Conservation (phyloP, 2,329 filamentous ascomycete genomes). For the Coleophoma cylindrospora region DNA sequence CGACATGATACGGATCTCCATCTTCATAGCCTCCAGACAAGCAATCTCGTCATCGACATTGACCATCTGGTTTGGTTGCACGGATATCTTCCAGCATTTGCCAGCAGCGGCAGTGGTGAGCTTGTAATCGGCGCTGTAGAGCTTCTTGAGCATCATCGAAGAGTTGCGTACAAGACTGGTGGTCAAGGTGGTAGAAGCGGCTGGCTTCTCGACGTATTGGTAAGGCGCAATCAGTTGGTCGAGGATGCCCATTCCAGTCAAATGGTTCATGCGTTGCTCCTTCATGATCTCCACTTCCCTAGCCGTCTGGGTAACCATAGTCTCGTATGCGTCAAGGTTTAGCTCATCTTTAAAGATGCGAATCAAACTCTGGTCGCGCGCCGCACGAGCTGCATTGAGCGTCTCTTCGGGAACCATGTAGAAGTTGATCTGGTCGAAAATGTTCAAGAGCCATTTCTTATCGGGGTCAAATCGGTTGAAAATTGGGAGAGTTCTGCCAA, state of each 20-base stretch:
- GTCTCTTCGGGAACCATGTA: conserved; percentile 32
- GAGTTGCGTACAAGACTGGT: too few species aligned
- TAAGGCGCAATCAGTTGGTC: not conserved
- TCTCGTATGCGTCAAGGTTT: conserved; percentile 26
- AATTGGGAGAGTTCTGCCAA: conserved; percentile 2
- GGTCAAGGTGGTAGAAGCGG: too few species aligned
- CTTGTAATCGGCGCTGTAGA: too few species aligned
- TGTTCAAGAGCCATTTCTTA: conserved; percentile 30
- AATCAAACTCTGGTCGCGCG: conserved; percentile 18
- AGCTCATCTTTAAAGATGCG: conserved; percentile 20
- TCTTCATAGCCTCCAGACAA: not conserved
- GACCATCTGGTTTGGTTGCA: not conserved
- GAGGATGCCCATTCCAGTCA: not conserved
- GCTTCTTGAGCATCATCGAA: too few species aligned
- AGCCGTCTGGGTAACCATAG: conserved; percentile 19
- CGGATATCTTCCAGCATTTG: not conserved
- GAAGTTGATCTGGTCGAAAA: conserved; percentile 46
- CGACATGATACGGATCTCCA: not conserved
- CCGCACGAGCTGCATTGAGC: conserved; percentile 8
- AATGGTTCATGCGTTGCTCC: not conserved
- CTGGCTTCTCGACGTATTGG: too few species aligned
- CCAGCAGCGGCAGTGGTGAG: not conserved
- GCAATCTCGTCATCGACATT: not conserved
- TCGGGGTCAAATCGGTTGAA: not conserved
- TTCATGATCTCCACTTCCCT: not conserved